A percentile compares a stretch with the other conserved stretches of the same genome.
Conservation (phyloP, 495 filamentous ascomycete genomes). For the Xylaria grammica region DNA sequence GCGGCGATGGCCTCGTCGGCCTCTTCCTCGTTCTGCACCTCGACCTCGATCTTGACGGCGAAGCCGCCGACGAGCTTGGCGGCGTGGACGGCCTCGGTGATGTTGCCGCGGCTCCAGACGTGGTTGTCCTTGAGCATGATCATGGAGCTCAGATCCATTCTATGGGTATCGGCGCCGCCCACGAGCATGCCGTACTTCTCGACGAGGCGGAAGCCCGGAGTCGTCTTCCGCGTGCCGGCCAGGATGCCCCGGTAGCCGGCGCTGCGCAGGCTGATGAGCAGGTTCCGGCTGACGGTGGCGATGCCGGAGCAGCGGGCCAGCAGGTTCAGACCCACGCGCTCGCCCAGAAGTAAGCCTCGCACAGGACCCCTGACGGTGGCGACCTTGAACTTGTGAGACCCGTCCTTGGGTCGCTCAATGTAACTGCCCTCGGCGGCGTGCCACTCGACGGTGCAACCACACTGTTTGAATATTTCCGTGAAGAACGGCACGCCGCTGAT, state of each 20-base stretch:
- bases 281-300: constrained; percentile 67
- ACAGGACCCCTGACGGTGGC: constrained; percentile 89
- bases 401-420: constrained; percentile 53
- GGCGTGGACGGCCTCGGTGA: constrained; percentile 79
- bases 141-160: constrained; percentile 92
- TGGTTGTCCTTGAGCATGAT: constrained; percentile 99
- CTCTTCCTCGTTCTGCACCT: constrained; percentile 84
- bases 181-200: constrained; percentile 98
- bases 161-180: constrained; percentile 87
- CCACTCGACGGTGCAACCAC: constrained; percentile 91
- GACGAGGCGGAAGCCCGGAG: constrained; percentile 91
- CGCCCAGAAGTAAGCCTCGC: constrained; percentile 85
- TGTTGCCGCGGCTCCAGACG: constrained; percentile 85
- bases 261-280: constrained; percentile 57
- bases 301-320: constrained; percentile 93
- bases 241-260: constrained; percentile 81
- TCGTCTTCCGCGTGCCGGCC: constrained; percentile 96
- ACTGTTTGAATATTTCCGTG: constrained; percentile 88
- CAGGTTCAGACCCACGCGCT: constrained; percentile 90
- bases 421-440: constrained; percentile 74
- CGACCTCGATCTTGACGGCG: constrained; percentile 91
- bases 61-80: constrained; percentile 89
- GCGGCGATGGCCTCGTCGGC: constrained; percentile 89
- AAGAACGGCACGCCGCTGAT: constrained; percentile 95
- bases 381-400: constrained; percentile 59